phyloP scores from a whole-genome alignment of 176 grass and related monocot genomes.

The Raddia guianensis region DNA sequence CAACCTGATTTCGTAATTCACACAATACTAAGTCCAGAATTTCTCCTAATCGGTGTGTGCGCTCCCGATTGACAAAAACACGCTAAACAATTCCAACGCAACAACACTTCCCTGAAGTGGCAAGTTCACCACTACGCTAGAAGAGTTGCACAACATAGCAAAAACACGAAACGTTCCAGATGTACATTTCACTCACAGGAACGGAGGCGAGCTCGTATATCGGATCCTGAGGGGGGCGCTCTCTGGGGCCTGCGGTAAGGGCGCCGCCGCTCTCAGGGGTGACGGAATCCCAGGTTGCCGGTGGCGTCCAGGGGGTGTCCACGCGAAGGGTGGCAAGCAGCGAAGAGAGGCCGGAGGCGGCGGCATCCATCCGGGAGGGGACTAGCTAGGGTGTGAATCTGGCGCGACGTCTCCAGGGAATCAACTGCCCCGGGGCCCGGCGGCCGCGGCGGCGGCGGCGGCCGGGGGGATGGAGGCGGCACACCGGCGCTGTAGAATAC shows the following conservation, averaged over 20 bases:
- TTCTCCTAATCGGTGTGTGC: neutral
- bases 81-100: constrained; percentile 20
- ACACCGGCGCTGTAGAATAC: too few relatives aligned
- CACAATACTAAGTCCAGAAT: neutral
- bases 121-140: neutral
- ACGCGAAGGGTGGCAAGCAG: constrained; percentile 66
- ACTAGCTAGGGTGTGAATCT: constrained; percentile 29
- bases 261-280: constrained; percentile 40
- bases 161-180: neutral
- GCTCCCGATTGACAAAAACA: neutral
- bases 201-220: constrained; percentile 67
- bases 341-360: constrained; percentile 67
- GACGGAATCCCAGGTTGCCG: constrained; percentile 70
- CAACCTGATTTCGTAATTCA: constrained; percentile 12
- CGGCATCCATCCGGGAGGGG: constrained; percentile 61
- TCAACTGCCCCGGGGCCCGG: too few relatives aligned
- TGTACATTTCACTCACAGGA: constrained; percentile 53
- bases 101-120: neutral
- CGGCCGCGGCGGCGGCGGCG: too few relatives aligned
- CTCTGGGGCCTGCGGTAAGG: constrained; percentile 21
- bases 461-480: too few relatives aligned
- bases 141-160: neutral
- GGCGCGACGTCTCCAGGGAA: too few relatives aligned
- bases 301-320: constrained; percentile 55
- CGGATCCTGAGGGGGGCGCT: constrained; percentile 30